These are phyloP conservation scores for Pythium utonaiense DNA, from an alignment of 352 stramenopile species.

Conservation along the genomic window DNA sequence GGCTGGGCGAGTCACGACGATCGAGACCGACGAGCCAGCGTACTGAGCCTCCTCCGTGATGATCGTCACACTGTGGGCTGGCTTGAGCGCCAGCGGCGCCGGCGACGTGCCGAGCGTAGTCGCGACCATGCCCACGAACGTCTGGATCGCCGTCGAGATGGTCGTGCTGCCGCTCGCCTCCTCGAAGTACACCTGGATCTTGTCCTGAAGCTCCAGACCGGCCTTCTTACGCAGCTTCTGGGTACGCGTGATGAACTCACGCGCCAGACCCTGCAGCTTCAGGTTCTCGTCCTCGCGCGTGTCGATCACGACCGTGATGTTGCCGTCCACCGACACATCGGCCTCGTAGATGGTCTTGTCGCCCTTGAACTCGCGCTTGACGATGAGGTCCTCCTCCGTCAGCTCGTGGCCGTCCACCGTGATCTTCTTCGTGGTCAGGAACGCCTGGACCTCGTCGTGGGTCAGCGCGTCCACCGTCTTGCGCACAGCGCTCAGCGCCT, in stretches of 20 bases:
- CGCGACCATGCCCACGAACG: conserved; percentile 54
- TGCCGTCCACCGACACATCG: conserved; percentile 82
- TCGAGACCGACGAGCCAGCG: conserved; percentile 56
- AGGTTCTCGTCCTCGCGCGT: conserved; percentile 95
- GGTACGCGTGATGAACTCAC: conserved; percentile 97
- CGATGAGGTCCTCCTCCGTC: conserved; percentile 89
- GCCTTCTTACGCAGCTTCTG: conserved; percentile 98
- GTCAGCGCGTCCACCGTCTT: conserved; percentile 66
- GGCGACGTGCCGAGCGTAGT: conserved; percentile 56
- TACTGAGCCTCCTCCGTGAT: conserved; percentile 69
- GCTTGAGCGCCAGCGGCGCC: conserved; percentile 54
- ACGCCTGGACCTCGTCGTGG: conserved; percentile 70
- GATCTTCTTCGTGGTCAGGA: conserved; percentile 72
- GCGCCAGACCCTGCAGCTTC: conserved; percentile 89
- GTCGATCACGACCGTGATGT: conserved; percentile 95
- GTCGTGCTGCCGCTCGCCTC: conserved; percentile 60
- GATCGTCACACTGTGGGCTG: conserved; percentile 62
- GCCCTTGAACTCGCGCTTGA: conserved; percentile 94
- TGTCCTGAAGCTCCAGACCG: conserved; percentile 92
- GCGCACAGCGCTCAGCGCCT: conserved; percentile 93
- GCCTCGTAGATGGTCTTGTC: conserved; percentile 91
- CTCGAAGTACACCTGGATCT: conserved; percentile 95
- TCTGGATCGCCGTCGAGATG: conserved; percentile 62
- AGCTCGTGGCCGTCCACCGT: conserved; percentile 77
- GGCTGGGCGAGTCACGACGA: conserved; percentile 64